phyloP scores from a whole-genome alignment of 2,329 filamentous ascomycete species.

The Diatrype stigma region DNA sequence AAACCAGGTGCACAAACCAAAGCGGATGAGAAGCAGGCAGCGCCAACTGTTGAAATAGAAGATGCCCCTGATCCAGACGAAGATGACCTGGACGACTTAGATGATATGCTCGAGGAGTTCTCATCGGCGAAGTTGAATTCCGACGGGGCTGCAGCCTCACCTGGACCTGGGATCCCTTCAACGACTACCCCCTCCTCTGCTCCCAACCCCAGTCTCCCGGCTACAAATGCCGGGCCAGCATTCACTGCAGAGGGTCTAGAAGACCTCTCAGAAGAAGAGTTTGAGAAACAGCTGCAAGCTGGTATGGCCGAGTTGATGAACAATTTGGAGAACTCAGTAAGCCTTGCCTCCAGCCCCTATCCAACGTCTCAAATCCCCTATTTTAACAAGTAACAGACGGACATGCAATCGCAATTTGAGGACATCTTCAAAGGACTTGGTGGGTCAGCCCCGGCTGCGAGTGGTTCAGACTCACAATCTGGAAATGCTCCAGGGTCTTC shows the following conservation, averaged over 20 bases:
- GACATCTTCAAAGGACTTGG: conserved; percentile 70
- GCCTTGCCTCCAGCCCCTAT: conserved; percentile 14
- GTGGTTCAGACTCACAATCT: conserved; percentile 17
- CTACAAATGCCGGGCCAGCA: conserved; percentile 20
- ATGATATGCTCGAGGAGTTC: conserved; percentile 95
- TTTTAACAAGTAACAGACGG: conserved; percentile 41
- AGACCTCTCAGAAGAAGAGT: conserved; percentile 65
- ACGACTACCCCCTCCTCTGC: conserved; percentile 14
- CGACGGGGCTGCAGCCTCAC: conserved; percentile 31
- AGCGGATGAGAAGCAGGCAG: conserved; percentile 19
- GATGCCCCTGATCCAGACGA: conserved; percentile 85
- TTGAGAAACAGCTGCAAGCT: conserved; percentile 80
- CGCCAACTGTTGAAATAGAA: conserved; percentile 32
- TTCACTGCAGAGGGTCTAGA: conserved; percentile 27
- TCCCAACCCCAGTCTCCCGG: conserved; percentile 7
- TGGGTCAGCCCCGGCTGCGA: conserved; percentile 42
- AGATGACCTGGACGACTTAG: conserved; percentile 86
- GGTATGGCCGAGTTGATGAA: conserved; percentile 83
- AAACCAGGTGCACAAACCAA: conserved; percentile 11
- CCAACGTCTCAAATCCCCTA: too few species aligned
- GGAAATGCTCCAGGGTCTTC: conserved; percentile 18
- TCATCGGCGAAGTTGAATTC: conserved; percentile 57
- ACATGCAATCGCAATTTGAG: conserved; percentile 77
- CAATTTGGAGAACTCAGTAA: conserved; percentile 60
- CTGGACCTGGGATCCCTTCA: conserved; percentile 19